phyloP scores from a whole-genome alignment of 129 eudicot genomes.

The Scalesia atractyloides region DNA sequence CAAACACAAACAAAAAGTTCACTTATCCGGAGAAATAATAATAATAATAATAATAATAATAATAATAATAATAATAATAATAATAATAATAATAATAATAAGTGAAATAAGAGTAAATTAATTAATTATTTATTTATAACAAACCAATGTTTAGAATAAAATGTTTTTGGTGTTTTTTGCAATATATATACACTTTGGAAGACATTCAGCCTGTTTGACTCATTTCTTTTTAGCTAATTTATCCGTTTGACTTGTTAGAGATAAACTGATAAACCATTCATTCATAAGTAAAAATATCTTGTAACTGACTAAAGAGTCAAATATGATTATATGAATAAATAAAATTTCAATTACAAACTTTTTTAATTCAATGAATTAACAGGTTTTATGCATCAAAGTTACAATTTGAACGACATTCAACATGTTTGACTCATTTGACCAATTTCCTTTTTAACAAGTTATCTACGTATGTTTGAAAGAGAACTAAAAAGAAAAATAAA shows the following conservation, averaged over 20 bases:
- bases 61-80: background rate
- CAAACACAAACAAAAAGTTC: constrained; percentile 19
- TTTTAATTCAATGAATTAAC: background rate
- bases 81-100: background rate
- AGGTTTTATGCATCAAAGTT: background rate
- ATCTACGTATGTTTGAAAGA: background rate
- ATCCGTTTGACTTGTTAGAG: background rate
- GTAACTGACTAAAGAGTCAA: background rate
- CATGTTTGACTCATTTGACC: background rate
- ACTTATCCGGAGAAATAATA: background rate
- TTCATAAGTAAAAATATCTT: background rate
- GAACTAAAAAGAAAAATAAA: background rate
- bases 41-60: background rate
- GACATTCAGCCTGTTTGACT: too few relatives aligned
- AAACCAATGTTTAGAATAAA: background rate
- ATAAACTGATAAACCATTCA: background rate
- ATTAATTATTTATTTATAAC: background rate
- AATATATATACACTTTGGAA: background rate
- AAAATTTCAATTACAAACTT: background rate
- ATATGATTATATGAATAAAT: background rate
- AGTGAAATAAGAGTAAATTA: background rate
- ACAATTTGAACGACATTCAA: background rate
- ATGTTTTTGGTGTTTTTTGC: background rate
- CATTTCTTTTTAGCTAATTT: constrained; percentile 5
- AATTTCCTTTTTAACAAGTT: background rate